Evolutionary conservation across 2,329 filamentous ascomycete species (phyloP).

Genomic region (Verticillium albo-atrum): DNA sequence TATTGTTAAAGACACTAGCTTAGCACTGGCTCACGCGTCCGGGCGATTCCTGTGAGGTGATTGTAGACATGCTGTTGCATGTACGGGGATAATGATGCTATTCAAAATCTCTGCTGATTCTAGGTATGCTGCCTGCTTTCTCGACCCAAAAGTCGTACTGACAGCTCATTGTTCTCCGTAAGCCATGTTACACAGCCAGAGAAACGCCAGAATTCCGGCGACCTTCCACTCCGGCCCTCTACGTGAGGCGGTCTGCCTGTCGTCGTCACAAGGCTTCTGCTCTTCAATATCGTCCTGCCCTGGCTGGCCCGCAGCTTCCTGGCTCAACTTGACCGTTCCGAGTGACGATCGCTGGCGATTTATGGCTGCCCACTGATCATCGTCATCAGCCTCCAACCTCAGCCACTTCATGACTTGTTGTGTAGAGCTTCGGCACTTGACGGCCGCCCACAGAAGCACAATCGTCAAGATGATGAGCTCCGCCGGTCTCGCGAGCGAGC

Average conservation of each 20-base stretch:
- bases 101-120: not conserved
- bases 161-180: conserved; percentile 1
- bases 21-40: too few species aligned
- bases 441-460: conserved; percentile 15
- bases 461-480: conserved; percentile 15
- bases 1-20: too few species aligned
- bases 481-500: not conserved
- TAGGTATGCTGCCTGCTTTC: not conserved
- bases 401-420: conserved; percentile 1
- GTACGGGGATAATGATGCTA: not conserved
- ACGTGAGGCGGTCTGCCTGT: not conserved
- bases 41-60: too few species aligned
- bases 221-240: conserved; percentile 1
- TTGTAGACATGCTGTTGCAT: too few species aligned
- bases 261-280: not conserved
- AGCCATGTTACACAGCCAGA: conserved; percentile 11
- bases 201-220: conserved; percentile 4
- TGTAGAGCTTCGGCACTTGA: conserved; percentile 6
- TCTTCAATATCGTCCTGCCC: not conserved
- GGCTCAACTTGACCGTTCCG: not conserved
- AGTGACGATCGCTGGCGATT: not conserved
- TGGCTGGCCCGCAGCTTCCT: not conserved
- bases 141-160: not conserved
- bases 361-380: not conserved
- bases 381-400: not conserved